phyloP scores from a whole-genome alignment of 306 rosid genomes.

The Casuarina equisetifolia region DNA sequence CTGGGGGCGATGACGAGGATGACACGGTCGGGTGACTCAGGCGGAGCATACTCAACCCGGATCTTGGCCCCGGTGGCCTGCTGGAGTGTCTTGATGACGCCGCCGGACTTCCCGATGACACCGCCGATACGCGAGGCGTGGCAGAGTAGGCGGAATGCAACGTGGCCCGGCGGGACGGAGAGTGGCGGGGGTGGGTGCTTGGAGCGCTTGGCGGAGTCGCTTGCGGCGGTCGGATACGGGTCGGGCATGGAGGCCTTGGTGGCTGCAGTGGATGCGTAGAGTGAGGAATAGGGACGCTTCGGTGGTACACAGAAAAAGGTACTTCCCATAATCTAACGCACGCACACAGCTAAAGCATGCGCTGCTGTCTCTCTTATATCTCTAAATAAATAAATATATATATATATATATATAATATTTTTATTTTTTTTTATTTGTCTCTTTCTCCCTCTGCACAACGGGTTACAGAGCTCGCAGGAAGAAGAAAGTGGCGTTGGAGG shows the following conservation, averaged over 20 bases:
- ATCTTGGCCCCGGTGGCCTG: constrained; percentile 78
- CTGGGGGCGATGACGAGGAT: constrained; percentile 50
- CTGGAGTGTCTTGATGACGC: constrained; percentile 74
- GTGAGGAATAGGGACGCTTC: constrained; percentile 50
- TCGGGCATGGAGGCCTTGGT: constrained; percentile 35
- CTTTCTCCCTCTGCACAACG: neutral
- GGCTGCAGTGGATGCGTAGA: neutral
- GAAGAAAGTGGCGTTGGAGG: neutral
- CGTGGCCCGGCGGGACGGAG: constrained; percentile 60
- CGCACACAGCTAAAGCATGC: neutral
- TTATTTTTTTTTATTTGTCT: neutral
- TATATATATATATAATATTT: neutral
- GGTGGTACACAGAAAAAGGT: constrained; percentile 57
- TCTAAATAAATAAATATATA: too few species aligned
- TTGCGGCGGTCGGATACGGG: constrained; percentile 32
- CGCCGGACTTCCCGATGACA: constrained; percentile 85
- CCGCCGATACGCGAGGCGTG: constrained; percentile 90
- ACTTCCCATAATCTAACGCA: constrained; percentile 61
- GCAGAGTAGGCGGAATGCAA: constrained; percentile 83
- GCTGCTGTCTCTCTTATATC: neutral
- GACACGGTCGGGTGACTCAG: constrained; percentile 76
- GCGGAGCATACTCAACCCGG: constrained; percentile 70
- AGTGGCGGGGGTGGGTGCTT: constrained; percentile 51
- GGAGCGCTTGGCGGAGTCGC: constrained; percentile 67
- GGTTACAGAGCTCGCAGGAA: constrained; percentile 16